These are phyloP conservation scores for Lactarius trivialis DNA, from an alignment of 768 basidiomycete species.

Conservation along the genomic window DNA sequence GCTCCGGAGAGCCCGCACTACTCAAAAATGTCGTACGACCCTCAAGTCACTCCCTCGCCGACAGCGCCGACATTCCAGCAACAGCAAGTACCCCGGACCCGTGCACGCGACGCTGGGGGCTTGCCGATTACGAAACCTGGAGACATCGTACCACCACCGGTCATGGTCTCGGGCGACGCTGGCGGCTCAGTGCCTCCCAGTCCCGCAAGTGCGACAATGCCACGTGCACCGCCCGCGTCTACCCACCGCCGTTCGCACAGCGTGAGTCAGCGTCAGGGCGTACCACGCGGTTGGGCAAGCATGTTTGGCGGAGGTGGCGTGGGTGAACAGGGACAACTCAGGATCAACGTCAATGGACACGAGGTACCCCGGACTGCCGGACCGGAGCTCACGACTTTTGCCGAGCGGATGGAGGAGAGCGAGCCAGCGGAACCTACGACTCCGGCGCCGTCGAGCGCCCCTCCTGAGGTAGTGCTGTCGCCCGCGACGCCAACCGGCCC, in stretches of 20 bases:
- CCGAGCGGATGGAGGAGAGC: slow-evolving; percentile 33
- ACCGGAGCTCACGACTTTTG: slow-evolving; percentile 55
- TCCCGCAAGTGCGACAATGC: slow-evolving; percentile 36
- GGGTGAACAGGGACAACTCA: slow-evolving; percentile 21
- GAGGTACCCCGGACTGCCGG: slow-evolving; percentile 57
- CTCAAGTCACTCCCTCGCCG: slow-evolving; percentile 47
- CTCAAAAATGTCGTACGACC: slow-evolving; percentile 76
- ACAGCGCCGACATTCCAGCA: slow-evolving; percentile 50
- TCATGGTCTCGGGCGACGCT: not conserved
- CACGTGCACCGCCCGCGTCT: slow-evolving; percentile 67
- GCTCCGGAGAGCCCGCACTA: slow-evolving; percentile 77
- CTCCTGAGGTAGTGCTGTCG: slow-evolving; percentile 17
- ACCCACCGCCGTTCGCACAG: slow-evolving; percentile 81
- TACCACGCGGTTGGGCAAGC: slow-evolving; percentile 49
- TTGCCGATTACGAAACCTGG: slow-evolving; percentile 35
- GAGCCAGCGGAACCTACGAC: slow-evolving; percentile 32
- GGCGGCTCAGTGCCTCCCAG: slow-evolving; percentile 14
- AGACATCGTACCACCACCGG: slow-evolving; percentile 25
- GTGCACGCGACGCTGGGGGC: slow-evolving; percentile 64
- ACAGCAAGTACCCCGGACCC: slow-evolving; percentile 50
- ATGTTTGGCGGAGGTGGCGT: slow-evolving; percentile 36
- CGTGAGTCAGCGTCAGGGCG: slow-evolving; percentile 64
- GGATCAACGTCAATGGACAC: slow-evolving; percentile 11
- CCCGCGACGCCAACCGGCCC: slow-evolving; percentile 12
- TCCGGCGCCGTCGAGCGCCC: slow-evolving; percentile 11